A percentile compares a stretch with the other conserved stretches of the same genome.
Evolutionary conservation across 306 rosid genomes (phyloP).

Genomic region (Sicyos edulis): DNA sequence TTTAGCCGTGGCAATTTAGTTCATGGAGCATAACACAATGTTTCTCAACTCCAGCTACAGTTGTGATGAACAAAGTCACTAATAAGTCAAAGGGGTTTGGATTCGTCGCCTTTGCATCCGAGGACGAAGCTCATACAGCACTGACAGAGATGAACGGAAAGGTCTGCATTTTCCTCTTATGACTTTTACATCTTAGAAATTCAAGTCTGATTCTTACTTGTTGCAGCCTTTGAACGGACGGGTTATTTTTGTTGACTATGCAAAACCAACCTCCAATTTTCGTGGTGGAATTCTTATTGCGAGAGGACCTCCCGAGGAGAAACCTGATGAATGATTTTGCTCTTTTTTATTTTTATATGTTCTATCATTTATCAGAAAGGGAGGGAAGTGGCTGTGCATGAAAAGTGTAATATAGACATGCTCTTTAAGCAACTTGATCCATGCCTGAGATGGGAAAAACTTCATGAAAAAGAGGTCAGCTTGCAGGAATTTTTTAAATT

Average conservation of each 20-base stretch:
- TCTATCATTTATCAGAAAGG: constrained; percentile 1
- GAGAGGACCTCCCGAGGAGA: constrained; percentile 71
- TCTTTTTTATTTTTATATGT: background rate
- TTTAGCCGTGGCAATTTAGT: background rate
- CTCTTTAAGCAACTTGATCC: background rate
- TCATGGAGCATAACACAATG: constrained; percentile 24
- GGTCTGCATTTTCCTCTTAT: constrained; percentile 29
- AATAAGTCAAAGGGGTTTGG: constrained; percentile 88
- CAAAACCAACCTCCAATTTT: constrained; percentile 40
- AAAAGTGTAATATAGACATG: background rate
- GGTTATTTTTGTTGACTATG: constrained; percentile 71
- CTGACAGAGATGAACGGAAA: constrained; percentile 72
- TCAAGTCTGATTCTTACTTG: background rate
- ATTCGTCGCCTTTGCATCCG: constrained; percentile 77
- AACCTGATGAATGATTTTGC: constrained; percentile 20
- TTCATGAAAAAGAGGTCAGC: constrained; percentile 4
- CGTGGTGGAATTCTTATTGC: constrained; percentile 60
- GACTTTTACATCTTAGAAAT: background rate
- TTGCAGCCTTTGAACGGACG: constrained; percentile 77
- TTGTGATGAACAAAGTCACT: constrained; percentile 62
- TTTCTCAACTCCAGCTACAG: constrained; percentile 49
- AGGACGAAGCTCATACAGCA: constrained; percentile 73
- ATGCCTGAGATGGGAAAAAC: background rate
- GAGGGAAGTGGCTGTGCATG: background rate
- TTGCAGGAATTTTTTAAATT: background rate